Conservation (phyloP, 331 rosid genomes). For the Acacia concinna region DNA sequence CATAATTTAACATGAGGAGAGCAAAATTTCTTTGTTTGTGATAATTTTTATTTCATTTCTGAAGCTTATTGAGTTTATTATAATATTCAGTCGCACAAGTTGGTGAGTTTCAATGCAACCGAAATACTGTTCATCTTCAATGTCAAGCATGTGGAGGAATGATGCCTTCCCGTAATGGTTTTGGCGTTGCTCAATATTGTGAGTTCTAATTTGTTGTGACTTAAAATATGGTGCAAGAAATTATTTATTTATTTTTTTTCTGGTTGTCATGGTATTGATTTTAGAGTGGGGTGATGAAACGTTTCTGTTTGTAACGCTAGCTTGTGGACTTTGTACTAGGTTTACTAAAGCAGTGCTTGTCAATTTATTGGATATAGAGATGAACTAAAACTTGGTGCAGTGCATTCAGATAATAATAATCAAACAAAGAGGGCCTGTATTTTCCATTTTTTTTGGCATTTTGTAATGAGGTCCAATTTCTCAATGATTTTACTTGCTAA, state of each 20-base stretch:
- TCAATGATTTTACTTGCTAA: slow-evolving; percentile 4
- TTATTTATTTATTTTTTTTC: neutral
- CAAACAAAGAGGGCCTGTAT: neutral
- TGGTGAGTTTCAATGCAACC: slow-evolving; percentile 67
- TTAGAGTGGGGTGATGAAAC: slow-evolving; percentile 1
- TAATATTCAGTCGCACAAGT: slow-evolving; percentile 52
- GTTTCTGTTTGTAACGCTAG: neutral
- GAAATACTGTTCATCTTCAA: slow-evolving; percentile 67
- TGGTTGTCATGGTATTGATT: slow-evolving; percentile 5
- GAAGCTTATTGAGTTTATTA: slow-evolving; percentile 25
- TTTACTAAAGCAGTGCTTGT: neutral
- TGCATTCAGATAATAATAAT: neutral
- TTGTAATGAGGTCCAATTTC: slow-evolving; percentile 20
- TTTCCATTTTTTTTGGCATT: neutral
- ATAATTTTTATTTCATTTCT: neutral
- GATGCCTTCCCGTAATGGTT: slow-evolving; percentile 77
- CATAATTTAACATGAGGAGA: neutral
- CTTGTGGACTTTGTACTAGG: neutral
- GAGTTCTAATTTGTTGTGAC: slow-evolving; percentile 37
- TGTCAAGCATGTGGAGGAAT: slow-evolving; percentile 93
- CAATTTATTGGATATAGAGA: neutral
- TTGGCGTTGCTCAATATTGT: slow-evolving; percentile 70
- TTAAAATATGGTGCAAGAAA: slow-evolving; percentile 22
- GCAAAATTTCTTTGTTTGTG: neutral
- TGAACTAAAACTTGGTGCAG: neutral